Evolutionary conservation across 1,284 basidiomycete species (phyloP).

Genomic region (Neonothopanus nambi): DNA sequence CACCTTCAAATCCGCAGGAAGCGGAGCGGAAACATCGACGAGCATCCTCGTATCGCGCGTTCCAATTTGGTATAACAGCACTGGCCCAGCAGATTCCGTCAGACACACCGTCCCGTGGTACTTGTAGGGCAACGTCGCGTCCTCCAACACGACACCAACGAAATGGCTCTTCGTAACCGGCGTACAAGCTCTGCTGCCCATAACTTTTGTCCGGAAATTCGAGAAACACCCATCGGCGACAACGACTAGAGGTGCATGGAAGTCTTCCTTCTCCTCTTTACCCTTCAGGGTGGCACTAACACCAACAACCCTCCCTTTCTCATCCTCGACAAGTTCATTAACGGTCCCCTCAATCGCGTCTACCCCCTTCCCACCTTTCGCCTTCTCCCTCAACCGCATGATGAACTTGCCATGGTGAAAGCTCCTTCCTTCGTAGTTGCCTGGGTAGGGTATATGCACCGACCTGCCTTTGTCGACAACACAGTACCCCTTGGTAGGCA

Average conservation of each 20-base stretch:
- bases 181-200: conserved; percentile 48
- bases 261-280: conserved; percentile 45
- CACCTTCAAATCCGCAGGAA: conserved; percentile 83
- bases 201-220: conserved; percentile 59
- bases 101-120: conserved; percentile 87
- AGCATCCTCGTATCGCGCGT: conserved; percentile 86
- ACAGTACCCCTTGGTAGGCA: conserved; percentile 87
- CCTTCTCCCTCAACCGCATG: conserved; percentile 74
- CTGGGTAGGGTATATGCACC: conserved; percentile 90
- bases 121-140: conserved; percentile 78
- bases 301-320: conserved; percentile 50
- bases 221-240: conserved; percentile 96
- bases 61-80: conserved; percentile 90
- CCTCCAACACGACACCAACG: conserved; percentile 77
- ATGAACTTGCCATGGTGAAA: conserved; percentile 98
- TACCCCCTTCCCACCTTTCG: conserved; percentile 58
- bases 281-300: conserved; percentile 54
- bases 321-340: conserved; percentile 61
- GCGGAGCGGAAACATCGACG: conserved; percentile 86
- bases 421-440: conserved; percentile 67
- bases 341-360: conserved; percentile 85
- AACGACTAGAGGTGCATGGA: conserved; percentile 80
- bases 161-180: conserved; percentile 75
- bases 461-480: conserved; percentile 68
- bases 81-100: conserved; percentile 72